Base-by-base conservation (phyloP, 768 basidiomycete species). In the Asterophora lycoperdoides region DNA sequence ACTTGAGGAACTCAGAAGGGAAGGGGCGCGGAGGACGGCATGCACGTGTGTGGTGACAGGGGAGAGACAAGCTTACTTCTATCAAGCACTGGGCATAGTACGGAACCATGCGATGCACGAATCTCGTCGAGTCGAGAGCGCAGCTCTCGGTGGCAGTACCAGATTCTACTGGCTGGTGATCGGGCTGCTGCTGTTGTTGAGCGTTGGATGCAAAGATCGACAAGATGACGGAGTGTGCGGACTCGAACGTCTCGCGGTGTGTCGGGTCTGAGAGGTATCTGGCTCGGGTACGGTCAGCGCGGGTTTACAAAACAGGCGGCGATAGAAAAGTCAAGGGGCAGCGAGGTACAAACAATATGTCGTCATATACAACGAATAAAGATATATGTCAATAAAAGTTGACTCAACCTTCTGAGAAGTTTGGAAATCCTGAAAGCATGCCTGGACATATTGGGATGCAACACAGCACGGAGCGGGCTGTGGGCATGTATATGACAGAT, bases 161-260 rank as follows among this genome's bases (percentile, higher is more conserved):
- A 48, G 32, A 8, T 19, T 29, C 3, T 28, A 4, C 29, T n/a
- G n/a, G n/a, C 17, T n/a, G 19, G 29, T 44, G 20, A 37, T 48
- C 46, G 35, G 34, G 60, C 15, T 66, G 61, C 15, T 66, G 61
- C 15, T 59, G 63, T 35, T 62, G 66, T 52, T 78, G 74, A 0
- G 81, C 78, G 56, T 78, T 74, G 23, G 80, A 73, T 8, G 85
- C 77, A 59, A 91, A 84, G 34, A 90, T 72, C 4, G 90, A 76
- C 11, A 94, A 70, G 30, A 93, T 68, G 20, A 89, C 87, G 8
- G 91, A 93, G 62, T 93, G 92, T 1, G 90, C 82, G 0, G 89
- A 86, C 63, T 94, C 91, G 57, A 82, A 93, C n/a, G 81, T 81
- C 54, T 92, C 86, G 29, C 86, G 80, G 54, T 88, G 72, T 5